These are phyloP conservation scores for Fonsecaea pugnacius DNA, from an alignment of 2,329 filamentous ascomycete genomes.

Conservation along the genomic window DNA sequence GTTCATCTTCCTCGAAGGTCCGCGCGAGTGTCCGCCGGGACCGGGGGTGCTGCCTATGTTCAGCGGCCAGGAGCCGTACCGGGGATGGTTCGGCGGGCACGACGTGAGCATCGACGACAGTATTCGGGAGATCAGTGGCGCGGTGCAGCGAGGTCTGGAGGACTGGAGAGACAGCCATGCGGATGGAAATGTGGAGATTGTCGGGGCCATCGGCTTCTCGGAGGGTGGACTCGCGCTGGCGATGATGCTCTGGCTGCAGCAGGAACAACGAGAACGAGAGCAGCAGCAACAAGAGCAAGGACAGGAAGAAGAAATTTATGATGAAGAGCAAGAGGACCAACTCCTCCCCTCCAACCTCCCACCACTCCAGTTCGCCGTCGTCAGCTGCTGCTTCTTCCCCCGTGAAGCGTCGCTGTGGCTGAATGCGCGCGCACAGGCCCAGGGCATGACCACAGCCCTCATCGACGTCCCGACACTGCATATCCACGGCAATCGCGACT, in stretches of 20 bases:
- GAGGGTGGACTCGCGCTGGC: conserved; percentile 23
- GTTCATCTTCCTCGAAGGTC: conserved; percentile 22
- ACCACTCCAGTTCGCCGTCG: conserved; percentile 14
- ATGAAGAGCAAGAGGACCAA: background rate
- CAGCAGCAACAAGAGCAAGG: background rate
- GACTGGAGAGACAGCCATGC: conserved; percentile 13
- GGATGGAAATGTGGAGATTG: conserved; percentile 20
- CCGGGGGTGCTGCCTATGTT: conserved; percentile 22
- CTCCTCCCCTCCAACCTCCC: conserved; percentile 7
- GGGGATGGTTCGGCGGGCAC: conserved; percentile 23
- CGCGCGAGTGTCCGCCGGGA: conserved; percentile 3
- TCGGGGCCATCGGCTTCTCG: conserved; percentile 23
- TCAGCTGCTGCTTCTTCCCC: conserved; percentile 20
- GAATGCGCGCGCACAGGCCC: conserved; percentile 10
- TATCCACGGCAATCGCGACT: conserved; percentile 16
- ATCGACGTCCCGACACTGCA: conserved; percentile 19
- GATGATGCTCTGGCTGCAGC: conserved; percentile 22
- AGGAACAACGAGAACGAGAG: conserved; percentile 16
- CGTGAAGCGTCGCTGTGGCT: conserved; percentile 13
- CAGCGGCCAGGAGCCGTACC: conserved; percentile 19
- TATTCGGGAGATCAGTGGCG: conserved; percentile 17
- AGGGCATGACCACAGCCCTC: conserved; percentile 8
- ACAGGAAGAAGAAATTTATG: background rate
- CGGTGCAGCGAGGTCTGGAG: conserved; percentile 16
- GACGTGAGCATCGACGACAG: conserved; percentile 21